Percentiles rank a stretch among this genome's conserved stretches.
phyloP scores from a whole-genome alignment of 257 asterid genomes.

The Striga asiatica region DNA sequence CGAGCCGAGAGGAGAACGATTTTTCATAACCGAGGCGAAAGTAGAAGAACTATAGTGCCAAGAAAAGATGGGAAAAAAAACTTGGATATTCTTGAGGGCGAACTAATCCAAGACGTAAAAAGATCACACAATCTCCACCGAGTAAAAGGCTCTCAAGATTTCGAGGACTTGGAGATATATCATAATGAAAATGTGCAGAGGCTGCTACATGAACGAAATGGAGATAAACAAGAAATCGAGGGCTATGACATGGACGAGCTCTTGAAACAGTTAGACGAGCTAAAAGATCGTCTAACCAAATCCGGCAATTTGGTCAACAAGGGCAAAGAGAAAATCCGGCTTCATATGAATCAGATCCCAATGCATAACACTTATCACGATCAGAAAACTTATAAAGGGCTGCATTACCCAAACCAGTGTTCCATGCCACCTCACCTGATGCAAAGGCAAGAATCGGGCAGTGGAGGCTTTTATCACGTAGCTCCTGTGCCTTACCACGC shows the following conservation, averaged over 20 bases:
- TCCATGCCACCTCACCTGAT: conserved; percentile 27
- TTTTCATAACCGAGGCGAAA: conserved; percentile 25
- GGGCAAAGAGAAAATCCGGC: conserved; percentile 41
- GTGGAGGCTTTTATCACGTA: conserved; percentile 41
- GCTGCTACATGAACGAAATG: background rate
- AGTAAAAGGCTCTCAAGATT: conserved; percentile 18
- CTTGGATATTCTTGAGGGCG: conserved; percentile 22
- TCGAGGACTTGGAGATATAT: conserved; percentile 13
- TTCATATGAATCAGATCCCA: conserved; percentile 19
- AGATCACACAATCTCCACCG: conserved; percentile 16
- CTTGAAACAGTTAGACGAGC: conserved; percentile 58
- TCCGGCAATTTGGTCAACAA: conserved; percentile 38
- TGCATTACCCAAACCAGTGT: conserved; percentile 28
- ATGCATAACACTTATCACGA: conserved; percentile 24
- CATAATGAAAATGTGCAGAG: conserved; percentile 3
- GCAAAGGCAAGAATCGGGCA: conserved; percentile 35
- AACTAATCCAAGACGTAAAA: conserved; percentile 14
- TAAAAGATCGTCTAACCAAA: conserved; percentile 41
- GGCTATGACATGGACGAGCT: conserved; percentile 46
- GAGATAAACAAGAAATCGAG: conserved; percentile 3
- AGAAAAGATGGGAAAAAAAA: conserved; percentile 16
- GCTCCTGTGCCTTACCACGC: background rate
- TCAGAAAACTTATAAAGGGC: conserved; percentile 22
- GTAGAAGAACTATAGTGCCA: conserved; percentile 17
- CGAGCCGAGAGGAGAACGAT: conserved; percentile 38